phyloP scores from a whole-genome alignment of 768 basidiomycete species.

The Pleurotus pulmonarius region DNA sequence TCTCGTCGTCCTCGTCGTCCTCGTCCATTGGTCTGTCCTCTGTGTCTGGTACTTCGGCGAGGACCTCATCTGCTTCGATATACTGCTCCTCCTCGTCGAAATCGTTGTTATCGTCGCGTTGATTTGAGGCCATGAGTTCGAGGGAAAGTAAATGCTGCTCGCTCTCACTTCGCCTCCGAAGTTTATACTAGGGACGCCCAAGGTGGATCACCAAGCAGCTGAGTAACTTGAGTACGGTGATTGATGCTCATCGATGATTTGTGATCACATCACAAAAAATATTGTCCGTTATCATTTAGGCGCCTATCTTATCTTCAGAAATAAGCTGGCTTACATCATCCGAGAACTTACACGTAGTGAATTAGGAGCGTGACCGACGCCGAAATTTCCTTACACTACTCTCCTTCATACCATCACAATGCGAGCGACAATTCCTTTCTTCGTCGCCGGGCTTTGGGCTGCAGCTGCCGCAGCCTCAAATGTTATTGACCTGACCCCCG shows the following conservation, averaged over 20 bases:
- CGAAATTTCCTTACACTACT: not conserved
- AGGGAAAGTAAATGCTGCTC: no score
- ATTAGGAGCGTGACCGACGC: not conserved
- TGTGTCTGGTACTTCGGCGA: constrained; percentile 60
- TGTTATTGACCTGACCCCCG: constrained; percentile 73
- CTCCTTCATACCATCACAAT: constrained; percentile 37
- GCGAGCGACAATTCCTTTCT: constrained; percentile 53
- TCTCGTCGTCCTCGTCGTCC: constrained; percentile 54
- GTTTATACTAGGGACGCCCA: not conserved
- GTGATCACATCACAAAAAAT: constrained; percentile 2
- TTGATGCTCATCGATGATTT: constrained; percentile 1
- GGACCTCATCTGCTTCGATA: constrained; percentile 63
- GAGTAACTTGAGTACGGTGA: constrained; percentile 13
- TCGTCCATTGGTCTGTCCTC: constrained; percentile 68
- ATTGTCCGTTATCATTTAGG: not conserved
- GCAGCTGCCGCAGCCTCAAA: constrained; percentile 66
- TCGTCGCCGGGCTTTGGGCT: constrained; percentile 51
- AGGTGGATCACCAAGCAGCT: constrained; percentile 13
- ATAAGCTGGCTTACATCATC: not conserved
- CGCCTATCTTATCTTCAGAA: not conserved
- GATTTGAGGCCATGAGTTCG: constrained; percentile 29
- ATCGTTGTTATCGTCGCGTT: constrained; percentile 35
- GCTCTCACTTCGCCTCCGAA: no score
- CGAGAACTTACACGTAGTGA: not conserved
- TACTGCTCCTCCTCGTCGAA: constrained; percentile 56